phyloP scores from a whole-genome alignment of 306 rosid genomes.

The Lablab purpureus region DNA sequence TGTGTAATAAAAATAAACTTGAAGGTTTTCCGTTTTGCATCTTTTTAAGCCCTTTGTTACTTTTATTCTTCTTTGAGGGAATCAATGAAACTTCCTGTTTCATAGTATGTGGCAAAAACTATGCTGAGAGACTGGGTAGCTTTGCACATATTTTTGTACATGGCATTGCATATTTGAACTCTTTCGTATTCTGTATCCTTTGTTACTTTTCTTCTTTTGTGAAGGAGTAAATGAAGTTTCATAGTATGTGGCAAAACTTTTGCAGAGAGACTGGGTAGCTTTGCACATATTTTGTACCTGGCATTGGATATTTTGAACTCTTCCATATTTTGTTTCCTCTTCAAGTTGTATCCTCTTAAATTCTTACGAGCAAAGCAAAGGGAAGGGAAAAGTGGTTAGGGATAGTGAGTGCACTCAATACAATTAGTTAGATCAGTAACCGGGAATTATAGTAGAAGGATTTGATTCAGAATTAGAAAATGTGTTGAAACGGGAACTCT shows the following conservation, averaged over 20 bases:
- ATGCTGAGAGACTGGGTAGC: not conserved
- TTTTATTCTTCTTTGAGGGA: conserved; percentile 8
- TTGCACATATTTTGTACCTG: no score
- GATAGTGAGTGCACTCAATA: not conserved
- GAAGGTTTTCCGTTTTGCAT: not conserved
- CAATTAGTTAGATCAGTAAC: not conserved
- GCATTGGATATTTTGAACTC: no score
- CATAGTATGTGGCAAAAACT: conserved; percentile 16
- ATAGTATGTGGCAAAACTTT: no score
- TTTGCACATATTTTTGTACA: not conserved
- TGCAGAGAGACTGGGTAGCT: no score
- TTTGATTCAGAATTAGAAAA: not conserved
- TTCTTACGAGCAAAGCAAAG: not conserved
- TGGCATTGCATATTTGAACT: not conserved
- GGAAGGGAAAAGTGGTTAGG: not conserved
- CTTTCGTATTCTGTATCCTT: not conserved
- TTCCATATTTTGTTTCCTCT: no score
- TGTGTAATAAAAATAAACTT: conserved; percentile 8
- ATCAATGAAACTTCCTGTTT: not conserved
- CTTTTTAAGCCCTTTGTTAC: conserved; percentile 1
- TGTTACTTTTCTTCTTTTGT: no score
- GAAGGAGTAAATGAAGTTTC: no score
- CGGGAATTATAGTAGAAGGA: not conserved
- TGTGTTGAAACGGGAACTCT: not conserved
- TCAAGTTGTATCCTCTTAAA: no score